Evolutionary conservation across 495 filamentous ascomycete genomes (phyloP), one percentile per base, ranked within the genome.

Genomic region (Pyronema omphalodes): DNA sequence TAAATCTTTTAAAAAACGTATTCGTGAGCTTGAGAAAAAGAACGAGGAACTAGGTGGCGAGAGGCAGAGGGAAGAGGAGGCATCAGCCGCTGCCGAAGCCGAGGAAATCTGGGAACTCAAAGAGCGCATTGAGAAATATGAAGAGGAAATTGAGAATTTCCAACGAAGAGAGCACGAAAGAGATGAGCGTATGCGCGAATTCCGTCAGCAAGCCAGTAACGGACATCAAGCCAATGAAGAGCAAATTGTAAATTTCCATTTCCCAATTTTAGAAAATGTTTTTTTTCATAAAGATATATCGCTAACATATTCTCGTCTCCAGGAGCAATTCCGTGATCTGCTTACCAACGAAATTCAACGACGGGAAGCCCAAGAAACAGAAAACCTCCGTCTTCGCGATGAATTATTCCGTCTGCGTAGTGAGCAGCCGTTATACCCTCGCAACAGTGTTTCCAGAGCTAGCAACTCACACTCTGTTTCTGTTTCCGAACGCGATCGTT

Each of bases 261-360:
- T 36, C 23, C 23, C 17, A 51, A n/a, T 52, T 43, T 5, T 36
- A 4, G 7, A 50, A 50, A 34, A 17, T 7, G 4, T 34, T 46
- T 17, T 35, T 7, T 33, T 52, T 47, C 37, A 33, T 44, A 44
- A n/a, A n/a, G n/a, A n/a, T 5, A 36, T 55, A 19, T 37, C 17
- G 19, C 60, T 62, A 55, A 62, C 18, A 51, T 39, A 9, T 41
- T n/a, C n/a, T 29, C 23, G 5, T 29, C 23, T 29, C 46, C 36
- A n/a, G 62, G 59, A 62, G 54, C 59, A 64, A 55, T 44, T 66
- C 3, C 59, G 58, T 64, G 89, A 98, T 62, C 78, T 95, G 60
- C 74, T 94, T n/a, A 86, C 95, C 60, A 83, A 88, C 44, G 91
- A 96, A 66, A 89, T 85, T 6, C 79, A 84, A 1, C 77, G 88